Evolutionary conservation across 331 rosid species (phyloP), one percentile per base, ranked within the genome.

Genomic region (Quercus tomentella): DNA sequence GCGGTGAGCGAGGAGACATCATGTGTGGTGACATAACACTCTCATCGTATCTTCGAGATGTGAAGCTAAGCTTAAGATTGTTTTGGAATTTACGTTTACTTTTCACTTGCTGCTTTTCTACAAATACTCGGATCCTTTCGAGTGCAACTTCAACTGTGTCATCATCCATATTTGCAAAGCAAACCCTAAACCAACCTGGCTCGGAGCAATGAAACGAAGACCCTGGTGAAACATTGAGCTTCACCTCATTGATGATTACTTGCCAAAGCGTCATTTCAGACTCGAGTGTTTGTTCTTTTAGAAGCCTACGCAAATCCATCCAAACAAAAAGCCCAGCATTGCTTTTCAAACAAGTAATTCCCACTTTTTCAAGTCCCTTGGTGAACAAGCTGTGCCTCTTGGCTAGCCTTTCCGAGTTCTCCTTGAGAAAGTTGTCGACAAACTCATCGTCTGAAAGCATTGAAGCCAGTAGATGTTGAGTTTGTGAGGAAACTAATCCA

Each of bases 131-230:
- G 33, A 95, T 93, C 58, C 99, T 88, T 5, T 77, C 37, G 3
- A 95, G 85, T 6, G 98, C 97, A 33, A 93, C 74, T 3, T 88
- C 86, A 15, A 95, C 82, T 0, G 98, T 91, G n/a, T 84, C 87
- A 17, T 91, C 88, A 30, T 95, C 98, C 93, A 93, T 88, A 76
- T 95, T 95, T 1, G 99, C 98, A 22, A 93, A 90, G 80, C 99
- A 95, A 78, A 93, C 98, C 86, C 99, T 82, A 76, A 82, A 95
- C 99, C 99, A 95, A 30, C 99, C 99, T 0, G 97, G 94, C 70
- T 95, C 99, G 0, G 65, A 75, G 63, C 97, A 92, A 8, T 81
- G 82, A 81, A 91, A 95, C 17, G 99, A 95, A 0, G 97, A 91
- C 0, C 99, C 99, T 0, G 99, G 99, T 0, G 99, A 95, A 10